Conservation (phyloP, 306 rosid genomes). For the Lupinus albus region DNA sequence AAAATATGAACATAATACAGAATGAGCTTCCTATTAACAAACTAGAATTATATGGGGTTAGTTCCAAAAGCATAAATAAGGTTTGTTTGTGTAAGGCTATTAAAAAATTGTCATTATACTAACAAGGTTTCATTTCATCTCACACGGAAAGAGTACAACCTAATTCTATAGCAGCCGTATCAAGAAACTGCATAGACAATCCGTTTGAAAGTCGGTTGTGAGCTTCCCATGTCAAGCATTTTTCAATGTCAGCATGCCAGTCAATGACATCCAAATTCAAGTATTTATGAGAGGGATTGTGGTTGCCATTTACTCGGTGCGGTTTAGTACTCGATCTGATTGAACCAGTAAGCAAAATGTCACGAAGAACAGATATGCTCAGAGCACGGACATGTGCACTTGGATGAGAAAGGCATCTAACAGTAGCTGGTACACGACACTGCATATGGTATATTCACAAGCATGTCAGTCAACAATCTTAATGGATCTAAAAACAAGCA, state of each 20-base stretch:
- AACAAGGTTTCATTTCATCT: slow-evolving; percentile 43
- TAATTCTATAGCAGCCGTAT: slow-evolving; percentile 78
- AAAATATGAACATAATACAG: slow-evolving; percentile 36
- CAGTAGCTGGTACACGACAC: slow-evolving; percentile 88
- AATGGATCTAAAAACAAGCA: background rate
- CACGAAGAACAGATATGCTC: slow-evolving; percentile 93
- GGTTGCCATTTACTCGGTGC: slow-evolving; percentile 49
- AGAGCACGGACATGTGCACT: slow-evolving; percentile 87
- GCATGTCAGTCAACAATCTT: slow-evolving; percentile 3
- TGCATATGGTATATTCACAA: slow-evolving; percentile 47
- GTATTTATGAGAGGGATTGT: slow-evolving; percentile 55
- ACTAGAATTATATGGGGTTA: slow-evolving; percentile 37
- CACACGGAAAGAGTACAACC: slow-evolving; percentile 69
- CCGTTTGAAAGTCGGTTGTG: slow-evolving; percentile 73
- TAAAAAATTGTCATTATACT: slow-evolving; percentile 49
- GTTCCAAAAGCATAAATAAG: slow-evolving; percentile 44
- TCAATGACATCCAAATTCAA: slow-evolving; percentile 61
- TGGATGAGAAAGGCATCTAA: slow-evolving; percentile 85
- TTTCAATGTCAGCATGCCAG: slow-evolving; percentile 84
- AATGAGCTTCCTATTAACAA: slow-evolving; percentile 43
- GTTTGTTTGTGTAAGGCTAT: slow-evolving; percentile 34
- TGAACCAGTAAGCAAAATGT: slow-evolving; percentile 67
- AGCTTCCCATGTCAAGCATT: slow-evolving; percentile 91
- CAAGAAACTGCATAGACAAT: slow-evolving; percentile 70
- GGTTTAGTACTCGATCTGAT: slow-evolving; percentile 56